phyloP scores from a whole-genome alignment of 139 green algal species.

The Asterochloris erici region DNA sequence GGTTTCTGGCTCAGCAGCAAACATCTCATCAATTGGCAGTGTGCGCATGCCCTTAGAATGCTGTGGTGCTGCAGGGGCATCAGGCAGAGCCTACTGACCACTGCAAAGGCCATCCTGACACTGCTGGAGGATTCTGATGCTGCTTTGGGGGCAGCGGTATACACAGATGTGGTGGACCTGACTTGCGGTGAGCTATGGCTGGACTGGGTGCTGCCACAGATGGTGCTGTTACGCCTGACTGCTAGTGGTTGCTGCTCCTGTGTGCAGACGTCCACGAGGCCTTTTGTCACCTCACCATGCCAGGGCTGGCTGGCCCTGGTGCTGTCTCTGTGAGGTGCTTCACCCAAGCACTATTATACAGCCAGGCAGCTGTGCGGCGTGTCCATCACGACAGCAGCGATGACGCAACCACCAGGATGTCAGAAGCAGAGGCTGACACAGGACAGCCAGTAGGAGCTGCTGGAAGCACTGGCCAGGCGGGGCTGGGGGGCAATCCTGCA shows the following conservation, averaged over 20 bases:
- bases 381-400: neutral
- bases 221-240: neutral
- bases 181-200: neutral
- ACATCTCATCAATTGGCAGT: neutral
- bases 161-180: neutral
- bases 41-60: neutral
- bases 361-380: neutral
- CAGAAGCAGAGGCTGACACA: neutral
- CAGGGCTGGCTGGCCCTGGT: neutral
- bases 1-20: neutral
- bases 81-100: neutral
- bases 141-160: neutral
- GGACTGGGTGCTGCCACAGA: neutral
- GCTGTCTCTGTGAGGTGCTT: neutral
- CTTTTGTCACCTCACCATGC: neutral
- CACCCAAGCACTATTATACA: neutral
- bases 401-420: neutral
- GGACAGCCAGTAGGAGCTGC: constrained; percentile 6
- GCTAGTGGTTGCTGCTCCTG: neutral
- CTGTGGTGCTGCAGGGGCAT: neutral
- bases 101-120: neutral
- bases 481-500: neutral
- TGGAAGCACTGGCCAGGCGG: neutral
- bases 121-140: neutral
- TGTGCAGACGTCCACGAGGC: too few species aligned